phyloP scores from a whole-genome alignment of 1,284 basidiomycete genomes.

The Ganoderma lingzhi region DNA sequence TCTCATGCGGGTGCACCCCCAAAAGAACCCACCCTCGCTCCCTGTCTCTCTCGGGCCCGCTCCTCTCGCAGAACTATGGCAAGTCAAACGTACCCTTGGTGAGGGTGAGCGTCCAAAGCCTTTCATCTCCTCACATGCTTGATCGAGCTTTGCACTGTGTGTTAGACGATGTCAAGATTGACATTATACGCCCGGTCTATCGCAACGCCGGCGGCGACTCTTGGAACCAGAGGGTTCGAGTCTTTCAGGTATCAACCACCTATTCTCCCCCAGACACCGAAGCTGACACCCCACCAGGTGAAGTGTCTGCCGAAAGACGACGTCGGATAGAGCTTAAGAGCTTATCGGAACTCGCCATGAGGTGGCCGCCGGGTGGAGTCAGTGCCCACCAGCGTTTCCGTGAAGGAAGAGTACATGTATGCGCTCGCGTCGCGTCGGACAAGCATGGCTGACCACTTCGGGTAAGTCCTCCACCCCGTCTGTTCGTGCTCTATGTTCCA shows the following conservation, averaged over 20 bases:
- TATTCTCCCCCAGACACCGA: no score
- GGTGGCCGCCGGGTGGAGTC: not conserved
- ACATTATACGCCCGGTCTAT: not conserved
- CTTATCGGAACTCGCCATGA: not conserved
- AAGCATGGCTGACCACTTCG: not conserved
- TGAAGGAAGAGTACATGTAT: not conserved
- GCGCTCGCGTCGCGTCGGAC: not conserved
- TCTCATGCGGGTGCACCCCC: not conserved
- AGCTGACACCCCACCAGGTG: no score
- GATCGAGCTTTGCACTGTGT: not conserved
- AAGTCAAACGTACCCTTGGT: no score
- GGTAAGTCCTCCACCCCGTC: not conserved
- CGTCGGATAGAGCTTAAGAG: not conserved
- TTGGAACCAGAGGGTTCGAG: not conserved
- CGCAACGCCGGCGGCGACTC: not conserved
- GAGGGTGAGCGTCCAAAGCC: not conserved
- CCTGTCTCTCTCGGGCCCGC: not conserved
- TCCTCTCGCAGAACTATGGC: no score
- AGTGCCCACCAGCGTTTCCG: not conserved
- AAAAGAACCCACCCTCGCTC: not conserved
- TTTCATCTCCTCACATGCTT: not conserved
- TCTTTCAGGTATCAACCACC: not conserved
- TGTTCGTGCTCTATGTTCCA: not conserved
- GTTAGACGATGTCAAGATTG: not conserved
- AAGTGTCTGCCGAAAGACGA: not conserved